These are phyloP conservation scores for Russula vinacea DNA, from an alignment of 768 basidiomycete species.

Conservation along the genomic window DNA sequence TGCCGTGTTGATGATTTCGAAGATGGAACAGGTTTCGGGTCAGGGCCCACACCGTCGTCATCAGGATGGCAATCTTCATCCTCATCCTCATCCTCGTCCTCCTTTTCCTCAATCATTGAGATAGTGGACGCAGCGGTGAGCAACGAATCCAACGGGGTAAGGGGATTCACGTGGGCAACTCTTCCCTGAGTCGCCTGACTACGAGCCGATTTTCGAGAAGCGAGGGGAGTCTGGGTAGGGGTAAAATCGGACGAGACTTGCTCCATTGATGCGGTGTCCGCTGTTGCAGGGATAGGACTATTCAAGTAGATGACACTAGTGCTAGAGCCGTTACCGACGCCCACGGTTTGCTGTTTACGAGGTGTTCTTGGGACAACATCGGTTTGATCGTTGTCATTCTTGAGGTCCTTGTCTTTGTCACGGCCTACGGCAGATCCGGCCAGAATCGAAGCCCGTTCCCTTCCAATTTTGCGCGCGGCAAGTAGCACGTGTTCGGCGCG, in stretches of 20 bases:
- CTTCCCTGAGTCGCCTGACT: slow-evolving; percentile 33
- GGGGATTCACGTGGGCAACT: slow-evolving; percentile 35
- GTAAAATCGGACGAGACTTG: slow-evolving; percentile 30
- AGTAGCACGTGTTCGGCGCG: slow-evolving; percentile 67
- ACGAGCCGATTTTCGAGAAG: slow-evolving; percentile 14
- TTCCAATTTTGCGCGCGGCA: slow-evolving; percentile 67
- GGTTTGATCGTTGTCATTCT: slow-evolving; percentile 38
- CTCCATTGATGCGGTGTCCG: slow-evolving; percentile 15
- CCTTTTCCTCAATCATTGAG: slow-evolving; percentile 48
- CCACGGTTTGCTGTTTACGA: slow-evolving; percentile 20
- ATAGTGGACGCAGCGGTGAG: slow-evolving; percentile 52
- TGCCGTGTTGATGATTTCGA: slow-evolving; percentile 34
- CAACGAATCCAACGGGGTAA: slow-evolving; percentile 56
- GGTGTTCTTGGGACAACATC: slow-evolving; percentile 24
- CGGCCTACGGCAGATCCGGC: slow-evolving; percentile 47
- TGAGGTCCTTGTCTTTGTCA: slow-evolving; percentile 32
- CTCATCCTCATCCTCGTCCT: slow-evolving; percentile 32
- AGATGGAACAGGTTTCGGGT: neutral
- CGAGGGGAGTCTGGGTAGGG: slow-evolving; percentile 29
- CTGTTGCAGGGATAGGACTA: slow-evolving; percentile 21
- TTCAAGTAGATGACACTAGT: slow-evolving; percentile 29
- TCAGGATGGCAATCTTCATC: slow-evolving; percentile 29
- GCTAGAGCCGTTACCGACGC: slow-evolving; percentile 22
- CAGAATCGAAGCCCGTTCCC: slow-evolving; percentile 52
- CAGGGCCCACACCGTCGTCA: slow-evolving; percentile 30